Evolutionary conservation across 768 basidiomycete genomes (phyloP).

Genomic region (Pleurotus pulmonarius): DNA sequence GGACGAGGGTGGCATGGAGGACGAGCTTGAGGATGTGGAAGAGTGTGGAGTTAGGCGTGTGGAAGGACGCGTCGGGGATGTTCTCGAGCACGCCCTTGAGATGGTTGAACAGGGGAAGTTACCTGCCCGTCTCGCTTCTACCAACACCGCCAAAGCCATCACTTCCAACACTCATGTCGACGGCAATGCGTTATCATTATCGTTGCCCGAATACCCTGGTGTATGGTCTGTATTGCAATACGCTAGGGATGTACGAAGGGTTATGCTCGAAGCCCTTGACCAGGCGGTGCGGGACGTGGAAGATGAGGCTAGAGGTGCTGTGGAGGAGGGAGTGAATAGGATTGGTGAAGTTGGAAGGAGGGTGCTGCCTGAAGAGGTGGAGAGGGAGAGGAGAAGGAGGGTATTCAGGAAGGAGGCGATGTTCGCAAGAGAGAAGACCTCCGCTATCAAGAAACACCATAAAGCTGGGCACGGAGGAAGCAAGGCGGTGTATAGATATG

Average conservation of each 20-base stretch:
- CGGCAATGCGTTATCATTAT: background rate
- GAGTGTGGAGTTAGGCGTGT: constrained; percentile 64
- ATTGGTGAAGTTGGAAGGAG: constrained; percentile 69
- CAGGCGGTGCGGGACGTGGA: constrained; percentile 76
- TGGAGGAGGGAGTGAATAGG: constrained; percentile 59
- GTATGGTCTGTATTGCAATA: constrained; percentile 83
- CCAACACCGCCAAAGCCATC: too few species aligned
- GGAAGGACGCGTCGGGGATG: constrained; percentile 46
- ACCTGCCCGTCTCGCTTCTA: constrained; percentile 36
- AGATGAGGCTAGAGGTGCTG: constrained; percentile 72
- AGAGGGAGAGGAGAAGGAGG: constrained; percentile 55
- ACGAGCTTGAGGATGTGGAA: constrained; percentile 73
- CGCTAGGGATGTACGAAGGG: constrained; percentile 70
- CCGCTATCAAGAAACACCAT: constrained; percentile 20
- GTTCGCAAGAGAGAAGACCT: constrained; percentile 63
- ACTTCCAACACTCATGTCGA: too few species aligned
- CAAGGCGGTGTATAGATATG: constrained; percentile 23
- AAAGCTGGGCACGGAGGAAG: constrained; percentile 28
- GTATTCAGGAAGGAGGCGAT: constrained; percentile 98
- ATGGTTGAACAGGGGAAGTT: constrained; percentile 74
- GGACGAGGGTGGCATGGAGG: constrained; percentile 72
- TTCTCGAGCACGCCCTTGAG: constrained; percentile 68
- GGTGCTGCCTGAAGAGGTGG: constrained; percentile 78
- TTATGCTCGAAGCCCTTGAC: constrained; percentile 80
- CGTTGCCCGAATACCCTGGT: constrained; percentile 81